These are phyloP conservation scores for Clarireedia hainanense DNA, from an alignment of 2,329 filamentous ascomycete species.

Conservation along the genomic window DNA sequence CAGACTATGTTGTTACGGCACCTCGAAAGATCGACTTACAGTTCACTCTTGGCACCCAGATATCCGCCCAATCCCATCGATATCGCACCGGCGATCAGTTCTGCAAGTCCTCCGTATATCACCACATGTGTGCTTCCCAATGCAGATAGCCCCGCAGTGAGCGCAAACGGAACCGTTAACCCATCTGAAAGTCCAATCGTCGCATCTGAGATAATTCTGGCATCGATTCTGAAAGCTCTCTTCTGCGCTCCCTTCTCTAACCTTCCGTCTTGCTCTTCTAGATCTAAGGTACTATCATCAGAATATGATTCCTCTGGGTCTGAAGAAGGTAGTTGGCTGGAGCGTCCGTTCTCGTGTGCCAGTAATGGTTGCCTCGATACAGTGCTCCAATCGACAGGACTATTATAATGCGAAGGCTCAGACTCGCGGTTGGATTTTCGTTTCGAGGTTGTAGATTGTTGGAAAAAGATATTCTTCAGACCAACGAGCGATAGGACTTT, in stretches of 20 bases:
- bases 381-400: slow-evolving; percentile 13
- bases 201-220: slow-evolving; percentile 39
- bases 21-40: slow-evolving; percentile 19
- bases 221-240: slow-evolving; percentile 25
- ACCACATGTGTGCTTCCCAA: slow-evolving; percentile 44
- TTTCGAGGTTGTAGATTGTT: slow-evolving; percentile 15
- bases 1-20: slow-evolving; percentile 11
- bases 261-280: slow-evolving; percentile 17
- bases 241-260: slow-evolving; percentile 16
- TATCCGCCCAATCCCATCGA: slow-evolving; percentile 57
- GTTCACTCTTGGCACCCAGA: slow-evolving; percentile 43
- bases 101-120: slow-evolving; percentile 51
- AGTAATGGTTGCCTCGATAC: slow-evolving; percentile 17
- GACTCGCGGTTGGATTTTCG: slow-evolving; percentile 7
- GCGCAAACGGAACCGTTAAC: slow-evolving; percentile 54
- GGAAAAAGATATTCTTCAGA: slow-evolving; percentile 28
- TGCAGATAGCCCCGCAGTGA: slow-evolving; percentile 48
- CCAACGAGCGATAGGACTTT: background rate
- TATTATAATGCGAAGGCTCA: slow-evolving; percentile 1
- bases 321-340: background rate
- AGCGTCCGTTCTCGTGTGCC: background rate
- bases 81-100: slow-evolving; percentile 53
- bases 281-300: slow-evolving; percentile 16
- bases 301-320: background rate
- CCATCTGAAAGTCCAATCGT: slow-evolving; percentile 57